Evolutionary conservation across 2,329 filamentous ascomycete species (phyloP).

Genomic region (Penicillium brasilianum): DNA sequence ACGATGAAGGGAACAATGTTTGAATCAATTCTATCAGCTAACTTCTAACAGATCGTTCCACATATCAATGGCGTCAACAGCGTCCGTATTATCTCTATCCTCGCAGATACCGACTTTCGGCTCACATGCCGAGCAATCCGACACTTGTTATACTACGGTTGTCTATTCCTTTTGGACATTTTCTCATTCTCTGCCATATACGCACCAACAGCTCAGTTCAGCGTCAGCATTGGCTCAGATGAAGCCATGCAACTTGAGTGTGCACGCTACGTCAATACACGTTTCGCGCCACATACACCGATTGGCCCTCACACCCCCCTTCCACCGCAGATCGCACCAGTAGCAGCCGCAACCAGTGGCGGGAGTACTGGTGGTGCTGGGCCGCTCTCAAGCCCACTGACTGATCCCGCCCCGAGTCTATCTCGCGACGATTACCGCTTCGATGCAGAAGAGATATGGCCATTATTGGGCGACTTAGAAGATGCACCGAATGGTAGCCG

Average conservation of each 20-base stretch:
- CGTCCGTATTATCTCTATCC: slow-evolving; percentile 81
- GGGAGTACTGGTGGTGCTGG: slow-evolving; percentile 22
- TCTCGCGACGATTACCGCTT: slow-evolving; percentile 29
- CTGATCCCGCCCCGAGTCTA: slow-evolving; percentile 28
- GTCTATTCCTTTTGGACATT: slow-evolving; percentile 86
- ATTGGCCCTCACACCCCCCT: slow-evolving; percentile 35
- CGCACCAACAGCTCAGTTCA: slow-evolving; percentile 77
- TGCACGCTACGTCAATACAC: slow-evolving; percentile 75
- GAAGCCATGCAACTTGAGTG: slow-evolving; percentile 84
- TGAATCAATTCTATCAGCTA: neutral
- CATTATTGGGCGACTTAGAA: slow-evolving; percentile 42
- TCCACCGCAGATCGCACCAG: slow-evolving; percentile 17
- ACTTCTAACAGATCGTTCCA: slow-evolving; percentile 66
- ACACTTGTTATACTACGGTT: slow-evolving; percentile 92
- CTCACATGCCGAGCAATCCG: slow-evolving; percentile 85
- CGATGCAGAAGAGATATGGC: slow-evolving; percentile 51
- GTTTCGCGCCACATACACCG: slow-evolving; percentile 44
- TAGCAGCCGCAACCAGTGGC: slow-evolving; percentile 20
- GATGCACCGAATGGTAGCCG: slow-evolving; percentile 24
- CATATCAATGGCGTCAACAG: slow-evolving; percentile 91
- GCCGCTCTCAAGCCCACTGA: slow-evolving; percentile 26
- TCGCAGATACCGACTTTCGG: slow-evolving; percentile 83
- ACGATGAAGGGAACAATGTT: slow-evolving; percentile 16
- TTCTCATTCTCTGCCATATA: slow-evolving; percentile 96
- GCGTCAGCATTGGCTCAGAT: slow-evolving; percentile 75